Conservation (phyloP, 208 protist species). For the Sergeia podlipaevii region DNA sequence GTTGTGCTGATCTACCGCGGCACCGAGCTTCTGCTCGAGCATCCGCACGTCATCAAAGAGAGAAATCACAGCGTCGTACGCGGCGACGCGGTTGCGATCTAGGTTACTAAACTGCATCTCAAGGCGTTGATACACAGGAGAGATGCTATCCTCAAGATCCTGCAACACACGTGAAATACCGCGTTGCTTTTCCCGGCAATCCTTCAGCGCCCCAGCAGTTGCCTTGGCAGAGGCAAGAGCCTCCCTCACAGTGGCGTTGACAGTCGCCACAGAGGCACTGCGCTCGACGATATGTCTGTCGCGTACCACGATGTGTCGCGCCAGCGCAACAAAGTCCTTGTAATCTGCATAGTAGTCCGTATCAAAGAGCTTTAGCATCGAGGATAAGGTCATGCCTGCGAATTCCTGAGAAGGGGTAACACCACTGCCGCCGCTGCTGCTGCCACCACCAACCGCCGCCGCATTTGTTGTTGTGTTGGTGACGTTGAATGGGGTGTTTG, state of each 20-base stretch:
- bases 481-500: slow-evolving; percentile 5
- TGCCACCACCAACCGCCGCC: slow-evolving; percentile 13
- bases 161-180: slow-evolving; percentile 47
- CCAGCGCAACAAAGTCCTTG: slow-evolving; percentile 44
- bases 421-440: slow-evolving; percentile 2
- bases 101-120: slow-evolving; percentile 12
- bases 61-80: slow-evolving; percentile 50
- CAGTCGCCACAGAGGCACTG: slow-evolving; percentile 41
- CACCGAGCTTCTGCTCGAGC: slow-evolving; percentile 40
- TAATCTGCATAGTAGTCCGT: slow-evolving; percentile 36
- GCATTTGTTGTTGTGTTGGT: slow-evolving; percentile 11
- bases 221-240: slow-evolving; percentile 45
- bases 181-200: slow-evolving; percentile 50
- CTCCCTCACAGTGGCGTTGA: slow-evolving; percentile 42
- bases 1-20: slow-evolving; percentile 61
- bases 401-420: slow-evolving; percentile 41
- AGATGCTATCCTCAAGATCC: slow-evolving; percentile 58
- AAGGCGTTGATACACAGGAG: slow-evolving; percentile 44
- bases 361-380: slow-evolving; percentile 53
- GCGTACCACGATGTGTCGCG: slow-evolving; percentile 51
- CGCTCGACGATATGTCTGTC: slow-evolving; percentile 68
- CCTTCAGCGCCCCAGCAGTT: slow-evolving; percentile 29
- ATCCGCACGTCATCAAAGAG: slow-evolving; percentile 67
- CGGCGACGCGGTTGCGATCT: slow-evolving; percentile 35
- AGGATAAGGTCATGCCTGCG: slow-evolving; percentile 40